Base-by-base conservation (phyloP, 2,329 filamentous ascomycete species). In the Ustilaginoidea virens region DNA sequence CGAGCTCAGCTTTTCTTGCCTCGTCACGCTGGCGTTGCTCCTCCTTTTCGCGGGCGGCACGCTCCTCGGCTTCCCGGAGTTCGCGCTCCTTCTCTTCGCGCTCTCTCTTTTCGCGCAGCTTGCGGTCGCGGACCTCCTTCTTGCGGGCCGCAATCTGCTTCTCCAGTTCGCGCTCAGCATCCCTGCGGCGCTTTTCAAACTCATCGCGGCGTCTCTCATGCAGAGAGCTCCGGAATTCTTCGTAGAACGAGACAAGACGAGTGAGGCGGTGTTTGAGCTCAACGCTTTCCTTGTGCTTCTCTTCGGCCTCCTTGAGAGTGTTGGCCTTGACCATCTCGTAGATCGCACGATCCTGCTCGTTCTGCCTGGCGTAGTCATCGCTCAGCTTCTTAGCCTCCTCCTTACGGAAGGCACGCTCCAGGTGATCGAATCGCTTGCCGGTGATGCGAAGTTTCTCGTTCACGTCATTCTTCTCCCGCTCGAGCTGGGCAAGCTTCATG, bases 401-500 rank as follows among this genome's bases (percentile, higher is more conserved):
- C 53, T 87, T 82, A 46, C 90, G 78, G 69, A 92, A 92, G 21
- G 90, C 90, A 61, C 90, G 81, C 64, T 98, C 90, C 44, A 98
- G 63, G 58, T 98, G 87, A 50, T 98, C 90, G 45, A 94, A 81
- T 39, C 90, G 80, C 72, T 94, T 96, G 53, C 80, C 83, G 35
- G 86, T 92, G 44, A 92, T 74, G 45, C 85, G 78, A 30, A 96
- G 72, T 51, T 80, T 83, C 58, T 94, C 85, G 39, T 80, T 82
- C 41, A 94, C 75, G 48, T 90, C 85, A 48, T 87, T 92, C 77
- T 96, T 98, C 66, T 96, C 90, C 44, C 87, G 86, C 61, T 96
- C 90, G 8, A 98, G 72, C 56, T 93, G 87, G 36, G 82, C 80
- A 33, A 98, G 71, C 66, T 96, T 96, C 61, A 98, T 79, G 42